Base-by-base conservation (phyloP, 2,329 filamentous ascomycete genomes). In the Neonectria punicea region DNA sequence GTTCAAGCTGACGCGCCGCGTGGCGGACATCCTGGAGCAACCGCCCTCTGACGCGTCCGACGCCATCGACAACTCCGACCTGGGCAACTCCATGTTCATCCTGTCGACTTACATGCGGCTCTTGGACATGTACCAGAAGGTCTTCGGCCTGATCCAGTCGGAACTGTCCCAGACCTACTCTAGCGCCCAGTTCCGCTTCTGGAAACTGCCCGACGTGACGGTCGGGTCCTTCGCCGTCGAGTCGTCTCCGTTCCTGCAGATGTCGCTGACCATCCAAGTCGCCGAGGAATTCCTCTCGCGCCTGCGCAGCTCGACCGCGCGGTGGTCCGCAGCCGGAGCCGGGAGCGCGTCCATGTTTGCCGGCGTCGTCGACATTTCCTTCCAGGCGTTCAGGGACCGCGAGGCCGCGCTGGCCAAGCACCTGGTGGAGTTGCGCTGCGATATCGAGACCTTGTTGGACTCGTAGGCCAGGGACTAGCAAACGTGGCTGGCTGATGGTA, bases 231-330 rank as follows among this genome's bases (percentile, higher is more conserved):
- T 81, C 49, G 75, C 79, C 5, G 77, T 82, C 16, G 78, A 79
- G 50, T 78, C 80, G 13, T 77, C 79, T 4, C 78, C 79, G 1
- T 76, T 77, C n/a, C 72, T 82, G 36, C 80, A 82, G 63, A 81
- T 82, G 77, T 81, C 77, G 11, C 73, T 83, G 20, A 81, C 80
- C 3, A 74, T 82, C 32, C 79, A 81, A 65, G 71, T 83, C n/a
- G 80, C 78, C 5, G 79, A 81, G 62, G 79, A 81, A 67, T 81
- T 82, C 46, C 73, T 82, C 14, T 71, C 69, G 32, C 75, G 78
- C 32, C 76, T 82, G 25, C 74, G 79, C 36, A 67, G 70, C 7
- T 75, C 76, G n/a, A 78, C 78, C 1, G 70, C 32, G 55, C 71
- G 53, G 43, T 80, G 65, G 77, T 76, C 61, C 58, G 73, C 30